These are phyloP conservation scores for Eucalyptus cladocalyx DNA, from an alignment of 345 rosid genomes.

Conservation along the genomic window DNA sequence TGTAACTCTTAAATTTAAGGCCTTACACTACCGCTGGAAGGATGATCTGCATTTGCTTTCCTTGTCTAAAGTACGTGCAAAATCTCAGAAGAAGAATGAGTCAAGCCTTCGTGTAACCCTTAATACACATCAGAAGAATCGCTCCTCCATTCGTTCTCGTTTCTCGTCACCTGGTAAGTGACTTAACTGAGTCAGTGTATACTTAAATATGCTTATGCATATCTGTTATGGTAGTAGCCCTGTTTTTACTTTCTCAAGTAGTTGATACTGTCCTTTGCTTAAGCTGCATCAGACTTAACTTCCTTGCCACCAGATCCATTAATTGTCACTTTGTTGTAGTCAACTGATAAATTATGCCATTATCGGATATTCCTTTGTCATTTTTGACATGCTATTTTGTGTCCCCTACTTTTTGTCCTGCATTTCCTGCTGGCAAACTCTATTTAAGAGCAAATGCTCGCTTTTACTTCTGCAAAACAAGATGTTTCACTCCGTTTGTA, in stretches of 20 bases:
- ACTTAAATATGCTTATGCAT: background rate
- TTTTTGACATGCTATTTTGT: background rate
- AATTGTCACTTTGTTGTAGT: background rate
- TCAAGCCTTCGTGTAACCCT: constrained; percentile 26
- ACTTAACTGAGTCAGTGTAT: background rate
- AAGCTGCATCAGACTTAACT: background rate
- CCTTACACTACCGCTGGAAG: constrained; percentile 70
- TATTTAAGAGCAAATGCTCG: background rate
- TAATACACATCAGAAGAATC: constrained; percentile 44
- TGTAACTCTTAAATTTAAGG: constrained; percentile 66
- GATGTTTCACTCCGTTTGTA: background rate
- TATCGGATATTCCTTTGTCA: background rate
- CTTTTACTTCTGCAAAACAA: background rate
- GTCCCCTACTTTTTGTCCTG: background rate
- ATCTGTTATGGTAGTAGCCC: background rate
- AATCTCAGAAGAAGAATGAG: constrained; percentile 59
- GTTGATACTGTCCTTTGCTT: background rate
- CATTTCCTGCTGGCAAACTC: background rate
- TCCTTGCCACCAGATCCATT: background rate
- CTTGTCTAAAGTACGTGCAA: constrained; percentile 41
- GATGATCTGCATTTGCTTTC: constrained; percentile 60
- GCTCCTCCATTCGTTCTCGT: constrained; percentile 60
- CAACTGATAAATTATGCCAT: background rate
- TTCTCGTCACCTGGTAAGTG: constrained; percentile 58
- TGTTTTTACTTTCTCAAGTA: background rate